A percentile compares a stretch with the other conserved stretches of the same genome.
These are phyloP conservation scores for Scedosporium boydii DNA, from an alignment of 2,329 filamentous ascomycete species.

Conservation along the genomic window DNA sequence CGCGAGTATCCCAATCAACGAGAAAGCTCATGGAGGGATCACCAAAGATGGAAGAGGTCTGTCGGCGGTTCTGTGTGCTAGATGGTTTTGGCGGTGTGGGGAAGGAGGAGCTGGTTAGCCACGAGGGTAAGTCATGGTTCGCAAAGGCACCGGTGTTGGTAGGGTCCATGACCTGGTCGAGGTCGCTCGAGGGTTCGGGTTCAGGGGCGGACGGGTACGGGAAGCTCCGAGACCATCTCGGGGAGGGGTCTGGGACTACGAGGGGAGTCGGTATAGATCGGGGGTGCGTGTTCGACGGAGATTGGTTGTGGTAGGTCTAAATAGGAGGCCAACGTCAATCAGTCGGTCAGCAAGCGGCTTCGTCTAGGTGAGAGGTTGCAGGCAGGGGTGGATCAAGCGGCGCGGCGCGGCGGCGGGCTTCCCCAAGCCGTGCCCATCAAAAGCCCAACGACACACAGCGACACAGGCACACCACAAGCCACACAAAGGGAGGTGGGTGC, in stretches of 20 bases:
- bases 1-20: conserved; percentile 13
- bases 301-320: not conserved
- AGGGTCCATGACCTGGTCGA: not conserved
- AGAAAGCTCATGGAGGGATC: conserved; percentile 12
- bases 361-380: not conserved
- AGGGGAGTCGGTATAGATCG: not conserved
- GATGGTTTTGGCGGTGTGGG: not conserved
- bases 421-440: not conserved
- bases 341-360: conserved; percentile 1
- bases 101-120: not conserved
- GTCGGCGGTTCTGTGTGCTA: not conserved
- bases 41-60: conserved; percentile 1
- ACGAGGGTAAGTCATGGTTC: not conserved
- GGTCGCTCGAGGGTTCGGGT: not conserved
- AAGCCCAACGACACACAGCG: not conserved
- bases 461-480: not conserved
- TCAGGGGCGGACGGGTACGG: not conserved
- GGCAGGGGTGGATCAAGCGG: not conserved
- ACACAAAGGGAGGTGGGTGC: not conserved
- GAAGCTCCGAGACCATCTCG: not conserved
- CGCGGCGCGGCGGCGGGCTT: not conserved
- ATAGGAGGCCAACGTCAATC: not conserved
- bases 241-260: not conserved
- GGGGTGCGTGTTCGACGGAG: not conserved
- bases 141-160: conserved; percentile 3